Conservation (phyloP, 306 rosid genomes). For the Quillaja saponaria region DNA sequence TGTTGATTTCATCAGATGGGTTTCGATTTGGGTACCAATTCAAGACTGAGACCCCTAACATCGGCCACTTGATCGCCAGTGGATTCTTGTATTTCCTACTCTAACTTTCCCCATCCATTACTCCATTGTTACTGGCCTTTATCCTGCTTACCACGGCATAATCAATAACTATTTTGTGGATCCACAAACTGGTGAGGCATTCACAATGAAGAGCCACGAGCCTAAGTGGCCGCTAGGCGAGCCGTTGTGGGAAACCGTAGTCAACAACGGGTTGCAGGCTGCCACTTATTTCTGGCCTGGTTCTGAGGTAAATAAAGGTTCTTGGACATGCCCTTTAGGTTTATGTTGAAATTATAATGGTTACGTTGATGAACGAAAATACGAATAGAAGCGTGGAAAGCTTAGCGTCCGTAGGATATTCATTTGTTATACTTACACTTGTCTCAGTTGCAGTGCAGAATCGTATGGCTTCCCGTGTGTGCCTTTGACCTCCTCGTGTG, state of each 20-base stretch:
- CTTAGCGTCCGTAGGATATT: not conserved
- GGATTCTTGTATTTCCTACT: conserved; percentile 94
- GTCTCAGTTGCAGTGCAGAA: not conserved
- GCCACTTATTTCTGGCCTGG: conserved; percentile 95
- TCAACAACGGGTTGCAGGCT: conserved; percentile 73
- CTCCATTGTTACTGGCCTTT: conserved; percentile 92
- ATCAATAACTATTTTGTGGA: conserved; percentile 81
- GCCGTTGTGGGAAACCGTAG: conserved; percentile 92
- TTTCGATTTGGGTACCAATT: conserved; percentile 95
- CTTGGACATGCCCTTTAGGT: conserved; percentile 67
- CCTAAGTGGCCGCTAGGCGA: conserved; percentile 99
- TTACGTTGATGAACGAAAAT: conserved; percentile 6
- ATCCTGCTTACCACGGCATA: conserved; percentile 86
- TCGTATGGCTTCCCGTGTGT: not conserved
- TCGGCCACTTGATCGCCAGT: conserved; percentile 64
- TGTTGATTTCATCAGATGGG: conserved; percentile 86
- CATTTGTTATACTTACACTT: not conserved
- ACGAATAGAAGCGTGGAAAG: not conserved
- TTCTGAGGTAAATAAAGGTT: conserved; percentile 91
- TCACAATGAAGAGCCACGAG: conserved; percentile 73
- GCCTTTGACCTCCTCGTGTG: conserved; percentile 17
- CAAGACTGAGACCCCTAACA: conserved; percentile 72
- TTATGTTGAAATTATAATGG: conserved; percentile 59
- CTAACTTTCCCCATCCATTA: conserved; percentile 92
- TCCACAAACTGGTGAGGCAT: conserved; percentile 64